A percentile compares a stretch with the other conserved stretches of the same genome.
These are phyloP conservation scores for Plectranthus barbatus DNA, from an alignment of 257 asterid genomes.

Conservation along the genomic window DNA sequence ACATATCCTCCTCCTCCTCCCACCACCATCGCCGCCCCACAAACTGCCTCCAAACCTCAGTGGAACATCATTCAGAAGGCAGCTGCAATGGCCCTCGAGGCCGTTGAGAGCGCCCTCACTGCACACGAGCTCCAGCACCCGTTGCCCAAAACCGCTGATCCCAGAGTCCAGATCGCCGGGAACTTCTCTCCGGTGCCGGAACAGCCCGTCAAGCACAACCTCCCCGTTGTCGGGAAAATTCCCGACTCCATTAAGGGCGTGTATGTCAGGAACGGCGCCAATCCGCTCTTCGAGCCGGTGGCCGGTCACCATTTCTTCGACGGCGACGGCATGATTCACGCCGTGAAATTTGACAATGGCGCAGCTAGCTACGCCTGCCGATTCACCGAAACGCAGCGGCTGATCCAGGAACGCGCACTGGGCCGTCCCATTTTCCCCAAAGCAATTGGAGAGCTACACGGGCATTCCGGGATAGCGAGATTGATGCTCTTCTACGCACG, in stretches of 20 bases:
- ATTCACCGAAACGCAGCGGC: constrained; percentile 74
- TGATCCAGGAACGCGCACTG: constrained; percentile 55
- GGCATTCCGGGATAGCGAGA: constrained; percentile 88
- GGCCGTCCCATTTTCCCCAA: constrained; percentile 92
- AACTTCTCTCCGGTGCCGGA: constrained; percentile 94
- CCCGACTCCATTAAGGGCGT: constrained; percentile 66
- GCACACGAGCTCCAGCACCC: constrained; percentile 58
- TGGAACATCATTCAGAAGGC: constrained; percentile 71
- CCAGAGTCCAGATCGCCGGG: constrained; percentile 76
- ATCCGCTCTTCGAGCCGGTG: constrained; percentile 72
- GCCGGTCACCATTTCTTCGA: constrained; percentile 98
- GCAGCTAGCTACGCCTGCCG: constrained; percentile 73
- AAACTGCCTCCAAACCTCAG: constrained; percentile 22
- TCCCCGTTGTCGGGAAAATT: constrained; percentile 61
- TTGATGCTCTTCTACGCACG: constrained; percentile 77
- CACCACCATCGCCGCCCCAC: background rate
- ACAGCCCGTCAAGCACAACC: constrained; percentile 43
- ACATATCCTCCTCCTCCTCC: constrained; percentile 14
- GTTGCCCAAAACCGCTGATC: constrained; percentile 87
- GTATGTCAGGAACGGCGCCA: constrained; percentile 89
- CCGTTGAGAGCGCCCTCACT: constrained; percentile 57
- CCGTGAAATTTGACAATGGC: constrained; percentile 60
- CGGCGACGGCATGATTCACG: constrained; percentile 98
- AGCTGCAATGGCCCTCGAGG: constrained; percentile 79
- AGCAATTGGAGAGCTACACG: constrained; percentile 94